These are phyloP conservation scores for Aspergillus spinulosporus DNA, from an alignment of 2,329 filamentous ascomycete genomes.

Conservation along the genomic window DNA sequence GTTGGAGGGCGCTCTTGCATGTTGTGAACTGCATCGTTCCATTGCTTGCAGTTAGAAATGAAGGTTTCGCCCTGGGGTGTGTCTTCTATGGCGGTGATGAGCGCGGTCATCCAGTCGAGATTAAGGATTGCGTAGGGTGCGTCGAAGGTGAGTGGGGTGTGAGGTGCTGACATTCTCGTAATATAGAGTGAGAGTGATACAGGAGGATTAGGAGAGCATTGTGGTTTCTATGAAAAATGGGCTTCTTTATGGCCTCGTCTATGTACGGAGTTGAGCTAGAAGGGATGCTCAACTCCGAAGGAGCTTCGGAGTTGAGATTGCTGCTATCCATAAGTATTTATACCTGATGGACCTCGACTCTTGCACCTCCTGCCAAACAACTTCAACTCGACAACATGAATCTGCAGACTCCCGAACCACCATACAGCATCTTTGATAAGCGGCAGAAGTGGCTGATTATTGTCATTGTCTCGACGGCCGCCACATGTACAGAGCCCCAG, in stretches of 20 bases:
- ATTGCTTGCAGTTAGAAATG: slow-evolving; percentile 36
- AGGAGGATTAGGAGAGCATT: background rate
- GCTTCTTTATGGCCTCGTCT: slow-evolving; percentile 23
- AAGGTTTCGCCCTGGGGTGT: slow-evolving; percentile 36
- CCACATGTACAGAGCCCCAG: slow-evolving; percentile 46
- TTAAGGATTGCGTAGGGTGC: slow-evolving; percentile 43
- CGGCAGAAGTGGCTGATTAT: slow-evolving; percentile 53
- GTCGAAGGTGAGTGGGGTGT: slow-evolving; percentile 14
- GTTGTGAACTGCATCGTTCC: slow-evolving; percentile 45
- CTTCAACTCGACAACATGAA: background rate
- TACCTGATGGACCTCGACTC: background rate
- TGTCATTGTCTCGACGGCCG: slow-evolving; percentile 50
- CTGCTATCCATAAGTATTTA: background rate
- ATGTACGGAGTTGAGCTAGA: background rate
- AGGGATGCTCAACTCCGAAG: slow-evolving; percentile 8
- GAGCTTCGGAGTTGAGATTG: background rate
- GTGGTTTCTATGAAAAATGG: background rate
- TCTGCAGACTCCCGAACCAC: slow-evolving; percentile 24
- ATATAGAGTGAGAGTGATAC: background rate
- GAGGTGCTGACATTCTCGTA: slow-evolving; percentile 17
- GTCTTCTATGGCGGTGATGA: slow-evolving; percentile 37
- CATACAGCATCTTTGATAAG: slow-evolving; percentile 54
- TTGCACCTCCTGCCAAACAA: background rate
- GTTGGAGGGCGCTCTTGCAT: slow-evolving; percentile 13
- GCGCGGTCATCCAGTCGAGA: slow-evolving; percentile 37